phyloP scores from a whole-genome alignment of 2,329 filamentous ascomycete species.

The Septoria linicola region DNA sequence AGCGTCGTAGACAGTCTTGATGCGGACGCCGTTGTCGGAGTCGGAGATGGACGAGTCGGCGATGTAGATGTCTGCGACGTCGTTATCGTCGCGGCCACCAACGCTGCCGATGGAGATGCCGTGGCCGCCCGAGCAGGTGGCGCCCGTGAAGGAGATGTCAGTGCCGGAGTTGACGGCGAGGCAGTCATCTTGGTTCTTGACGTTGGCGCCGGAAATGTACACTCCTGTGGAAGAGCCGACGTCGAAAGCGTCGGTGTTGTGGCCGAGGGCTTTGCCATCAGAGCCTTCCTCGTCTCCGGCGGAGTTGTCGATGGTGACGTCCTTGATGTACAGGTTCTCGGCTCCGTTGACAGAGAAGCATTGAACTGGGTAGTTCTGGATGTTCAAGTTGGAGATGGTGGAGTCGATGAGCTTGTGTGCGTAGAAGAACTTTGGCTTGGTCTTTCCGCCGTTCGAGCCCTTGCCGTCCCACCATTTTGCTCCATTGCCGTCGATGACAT shows the following conservation, averaged over 20 bases:
- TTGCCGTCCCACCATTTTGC: slow-evolving; percentile 46
- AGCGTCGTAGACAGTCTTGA: slow-evolving; percentile 54
- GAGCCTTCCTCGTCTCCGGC: slow-evolving; percentile 41
- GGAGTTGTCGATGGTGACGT: slow-evolving; percentile 43
- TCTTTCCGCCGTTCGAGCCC: slow-evolving; percentile 49
- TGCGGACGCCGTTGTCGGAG: slow-evolving; percentile 57
- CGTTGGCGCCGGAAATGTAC: slow-evolving; percentile 31
- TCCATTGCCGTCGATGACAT: slow-evolving; percentile 52
- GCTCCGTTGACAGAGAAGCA: slow-evolving; percentile 41
- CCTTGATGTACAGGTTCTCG: slow-evolving; percentile 39
- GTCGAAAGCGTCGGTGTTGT: slow-evolving; percentile 42
- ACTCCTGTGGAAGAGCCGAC: slow-evolving; percentile 35
- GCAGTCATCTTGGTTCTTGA: slow-evolving; percentile 40
- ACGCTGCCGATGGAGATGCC: slow-evolving; percentile 43
- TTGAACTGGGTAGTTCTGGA: slow-evolving; percentile 45
- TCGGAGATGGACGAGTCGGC: slow-evolving; percentile 49
- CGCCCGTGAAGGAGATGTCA: slow-evolving; percentile 30
- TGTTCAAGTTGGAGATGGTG: slow-evolving; percentile 41
- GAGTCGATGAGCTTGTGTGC: slow-evolving; percentile 43
- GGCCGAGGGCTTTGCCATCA: slow-evolving; percentile 39
- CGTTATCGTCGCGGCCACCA: slow-evolving; percentile 54
- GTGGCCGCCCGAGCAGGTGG: slow-evolving; percentile 31
- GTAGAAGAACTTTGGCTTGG: slow-evolving; percentile 45
- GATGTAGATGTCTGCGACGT: slow-evolving; percentile 55
- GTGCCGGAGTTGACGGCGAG: slow-evolving; percentile 34